Conservation (phyloP, 148 eudicot genomes). For the Oxyria digyna region DNA sequence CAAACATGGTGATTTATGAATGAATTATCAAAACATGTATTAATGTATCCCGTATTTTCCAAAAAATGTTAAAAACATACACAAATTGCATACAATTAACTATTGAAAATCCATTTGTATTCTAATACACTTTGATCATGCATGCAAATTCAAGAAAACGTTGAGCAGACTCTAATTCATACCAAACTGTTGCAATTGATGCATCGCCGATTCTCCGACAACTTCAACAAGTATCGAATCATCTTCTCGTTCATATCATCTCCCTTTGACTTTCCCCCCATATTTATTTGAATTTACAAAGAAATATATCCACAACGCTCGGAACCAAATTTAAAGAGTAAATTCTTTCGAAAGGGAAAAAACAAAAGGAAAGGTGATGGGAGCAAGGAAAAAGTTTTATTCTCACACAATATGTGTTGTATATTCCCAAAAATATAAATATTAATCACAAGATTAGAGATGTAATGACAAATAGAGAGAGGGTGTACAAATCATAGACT, state of each 20-base stretch:
- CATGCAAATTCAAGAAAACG: not conserved
- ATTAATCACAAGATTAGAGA: not conserved
- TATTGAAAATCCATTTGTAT: not conserved
- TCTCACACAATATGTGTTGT: not conserved
- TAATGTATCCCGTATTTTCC: too few relatives aligned
- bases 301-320: too few relatives aligned
- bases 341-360: too few relatives aligned
- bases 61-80: too few relatives aligned
- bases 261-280: conserved; percentile 33
- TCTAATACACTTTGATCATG: too few relatives aligned
- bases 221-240: conserved; percentile 59
- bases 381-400: not conserved
- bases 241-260: conserved; percentile 53
- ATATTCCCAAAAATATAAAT: not conserved
- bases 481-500: not conserved
- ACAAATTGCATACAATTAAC: not conserved
- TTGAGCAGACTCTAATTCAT: conserved; percentile 9
- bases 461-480: not conserved
- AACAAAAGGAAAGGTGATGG: not conserved
- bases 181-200: conserved; percentile 86
- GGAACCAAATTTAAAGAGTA: too few relatives aligned
- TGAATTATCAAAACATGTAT: too few relatives aligned
- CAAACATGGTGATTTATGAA: too few relatives aligned
- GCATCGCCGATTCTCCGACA: conserved; percentile 61
- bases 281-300: not conserved